Evolutionary conservation across 2,329 filamentous ascomycete genomes (phyloP).

Genomic region (Aspergillus carbonarius): DNA sequence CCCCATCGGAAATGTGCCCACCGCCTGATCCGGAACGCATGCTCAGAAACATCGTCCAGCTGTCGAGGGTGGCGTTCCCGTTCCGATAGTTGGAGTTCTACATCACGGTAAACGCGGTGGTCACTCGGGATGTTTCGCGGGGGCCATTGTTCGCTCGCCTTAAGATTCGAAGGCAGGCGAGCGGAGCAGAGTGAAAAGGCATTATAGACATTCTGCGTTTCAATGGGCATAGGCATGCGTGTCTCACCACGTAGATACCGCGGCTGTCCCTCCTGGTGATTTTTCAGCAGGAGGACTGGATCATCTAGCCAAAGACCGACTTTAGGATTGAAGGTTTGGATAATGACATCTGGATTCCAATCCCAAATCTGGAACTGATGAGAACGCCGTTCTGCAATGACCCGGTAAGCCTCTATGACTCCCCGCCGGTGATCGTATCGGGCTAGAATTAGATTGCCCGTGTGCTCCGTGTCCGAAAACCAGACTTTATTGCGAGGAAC

Average conservation of each 20-base stretch:
- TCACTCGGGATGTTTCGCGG: constrained; percentile 66
- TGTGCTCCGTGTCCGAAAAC: constrained; percentile 74
- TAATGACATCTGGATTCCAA: constrained; percentile 63
- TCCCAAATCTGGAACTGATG: constrained; percentile 64
- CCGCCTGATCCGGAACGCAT: constrained; percentile 70
- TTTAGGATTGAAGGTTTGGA: constrained; percentile 70
- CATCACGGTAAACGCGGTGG: constrained; percentile 56
- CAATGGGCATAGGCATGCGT: constrained; percentile 55
- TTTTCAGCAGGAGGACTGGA: constrained; percentile 63
- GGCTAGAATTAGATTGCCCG: constrained; percentile 72
- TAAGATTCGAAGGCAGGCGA: constrained; percentile 41
- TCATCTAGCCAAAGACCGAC: constrained; percentile 72
- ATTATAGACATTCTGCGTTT: constrained; percentile 57
- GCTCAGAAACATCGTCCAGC: constrained; percentile 63
- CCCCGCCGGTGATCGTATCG: constrained; percentile 72
- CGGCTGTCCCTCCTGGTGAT: constrained; percentile 19
- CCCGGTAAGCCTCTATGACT: constrained; percentile 76
- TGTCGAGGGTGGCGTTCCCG: constrained; percentile 51
- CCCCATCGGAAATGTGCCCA: constrained; percentile 68
- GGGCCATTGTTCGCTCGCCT: constrained; percentile 69
- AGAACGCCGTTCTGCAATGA: constrained; percentile 64
- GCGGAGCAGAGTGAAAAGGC: constrained; percentile 65
- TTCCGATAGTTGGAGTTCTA: constrained; percentile 45
- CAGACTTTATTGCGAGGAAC: constrained; percentile 76
- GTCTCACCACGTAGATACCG: constrained; percentile 43